Evolutionary conservation across 352 stramenopile species (phyloP).

Genomic region (Pythium rhizo-oryzae): DNA sequence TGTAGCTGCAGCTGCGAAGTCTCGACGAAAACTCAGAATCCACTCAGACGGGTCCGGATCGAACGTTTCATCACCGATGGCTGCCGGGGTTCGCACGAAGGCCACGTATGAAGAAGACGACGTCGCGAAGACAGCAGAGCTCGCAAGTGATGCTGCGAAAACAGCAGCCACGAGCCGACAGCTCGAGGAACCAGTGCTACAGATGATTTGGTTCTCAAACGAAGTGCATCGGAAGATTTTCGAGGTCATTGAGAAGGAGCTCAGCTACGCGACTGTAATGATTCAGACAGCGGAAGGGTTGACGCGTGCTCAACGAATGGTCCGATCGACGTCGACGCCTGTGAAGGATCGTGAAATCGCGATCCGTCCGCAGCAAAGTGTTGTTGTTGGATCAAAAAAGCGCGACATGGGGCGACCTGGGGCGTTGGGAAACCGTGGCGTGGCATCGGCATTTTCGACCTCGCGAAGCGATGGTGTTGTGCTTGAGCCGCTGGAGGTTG

Average conservation of each 20-base stretch:
- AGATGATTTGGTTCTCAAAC: constrained; percentile 88
- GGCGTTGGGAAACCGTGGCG: constrained; percentile 15
- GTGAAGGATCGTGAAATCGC: constrained; percentile 56
- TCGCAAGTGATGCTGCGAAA: constrained; percentile 80
- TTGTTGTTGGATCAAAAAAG: constrained; percentile 35
- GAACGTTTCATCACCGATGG: constrained; percentile 24
- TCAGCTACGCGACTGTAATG: constrained; percentile 69
- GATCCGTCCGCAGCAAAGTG: constrained; percentile 42
- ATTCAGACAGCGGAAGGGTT: constrained; percentile 77
- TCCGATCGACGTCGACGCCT: constrained; percentile 81
- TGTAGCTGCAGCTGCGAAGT: constrained; percentile 66
- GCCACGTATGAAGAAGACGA: constrained; percentile 53
- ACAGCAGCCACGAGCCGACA: constrained; percentile 70
- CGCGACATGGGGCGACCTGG: constrained; percentile 15
- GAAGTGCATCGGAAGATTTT: constrained; percentile 89
- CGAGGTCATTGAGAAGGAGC: constrained; percentile 82
- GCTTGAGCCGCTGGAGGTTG: constrained; percentile 79
- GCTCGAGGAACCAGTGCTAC: constrained; percentile 71
- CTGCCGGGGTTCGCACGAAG: constrained; percentile 26
- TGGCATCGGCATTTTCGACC: constrained; percentile 20
- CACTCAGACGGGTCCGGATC: constrained; percentile 38
- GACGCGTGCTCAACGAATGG: constrained; percentile 78
- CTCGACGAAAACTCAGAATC: constrained; percentile 68
- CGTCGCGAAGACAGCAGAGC: constrained; percentile 60
- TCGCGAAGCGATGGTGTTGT: constrained; percentile 23